Evolutionary conservation across 352 stramenopile species (phyloP).

Genomic region (Globisporangium rhizosaccharum): DNA sequence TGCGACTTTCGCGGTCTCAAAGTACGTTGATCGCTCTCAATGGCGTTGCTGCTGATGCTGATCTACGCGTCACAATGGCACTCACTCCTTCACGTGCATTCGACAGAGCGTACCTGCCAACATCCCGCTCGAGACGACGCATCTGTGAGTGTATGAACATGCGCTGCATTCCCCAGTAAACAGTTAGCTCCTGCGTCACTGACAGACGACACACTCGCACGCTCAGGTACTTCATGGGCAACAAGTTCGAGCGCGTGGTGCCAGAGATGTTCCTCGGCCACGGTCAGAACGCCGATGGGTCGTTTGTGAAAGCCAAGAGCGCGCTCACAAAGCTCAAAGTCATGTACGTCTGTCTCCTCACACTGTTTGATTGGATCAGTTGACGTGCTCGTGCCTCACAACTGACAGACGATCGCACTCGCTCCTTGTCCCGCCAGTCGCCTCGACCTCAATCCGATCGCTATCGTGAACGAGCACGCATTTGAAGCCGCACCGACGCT

Average conservation of each 20-base stretch:
- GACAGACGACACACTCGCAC: neutral
- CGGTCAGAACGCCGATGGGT: constrained; percentile 42
- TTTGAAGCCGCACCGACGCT: constrained; percentile 45
- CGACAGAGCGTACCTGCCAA: constrained; percentile 45
- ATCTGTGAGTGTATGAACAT: constrained; percentile 44
- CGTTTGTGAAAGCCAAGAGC: constrained; percentile 34
- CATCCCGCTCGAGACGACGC: constrained; percentile 61
- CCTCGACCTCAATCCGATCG: constrained; percentile 68
- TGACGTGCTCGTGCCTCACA: neutral
- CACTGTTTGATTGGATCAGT: neutral
- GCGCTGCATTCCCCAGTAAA: constrained; percentile 3
- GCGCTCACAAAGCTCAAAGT: constrained; percentile 57
- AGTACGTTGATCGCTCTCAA: constrained; percentile 16
- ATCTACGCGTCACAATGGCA: neutral
- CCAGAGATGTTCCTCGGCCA: constrained; percentile 66
- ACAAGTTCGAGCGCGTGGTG: constrained; percentile 60
- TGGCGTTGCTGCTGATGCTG: neutral
- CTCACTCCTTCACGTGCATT: neutral
- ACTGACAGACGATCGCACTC: neutral
- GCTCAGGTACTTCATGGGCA: constrained; percentile 56
- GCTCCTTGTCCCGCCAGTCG: constrained; percentile 23
- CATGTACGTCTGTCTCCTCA: constrained; percentile 34
- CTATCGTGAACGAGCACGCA: constrained; percentile 70
- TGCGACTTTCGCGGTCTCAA: constrained; percentile 67
- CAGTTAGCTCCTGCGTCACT: neutral